Evolutionary conservation across 2,329 filamentous ascomycete species (phyloP).

Genomic region (Graphilbum sp.): DNA sequence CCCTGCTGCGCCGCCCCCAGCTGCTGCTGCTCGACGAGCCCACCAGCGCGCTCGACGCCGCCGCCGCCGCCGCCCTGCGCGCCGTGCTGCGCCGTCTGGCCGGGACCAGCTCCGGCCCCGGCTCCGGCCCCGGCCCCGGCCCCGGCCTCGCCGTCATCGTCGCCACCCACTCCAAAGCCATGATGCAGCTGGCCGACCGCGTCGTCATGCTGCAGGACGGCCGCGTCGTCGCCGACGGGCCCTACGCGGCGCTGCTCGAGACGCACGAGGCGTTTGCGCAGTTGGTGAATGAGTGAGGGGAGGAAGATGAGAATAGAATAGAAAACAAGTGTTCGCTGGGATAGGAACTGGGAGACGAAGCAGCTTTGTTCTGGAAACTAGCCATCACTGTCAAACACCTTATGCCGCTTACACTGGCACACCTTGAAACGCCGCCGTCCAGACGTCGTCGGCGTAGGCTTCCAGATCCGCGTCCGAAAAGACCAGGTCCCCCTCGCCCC

Average conservation of each 20-base stretch:
- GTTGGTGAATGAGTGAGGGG: conserved; percentile 17
- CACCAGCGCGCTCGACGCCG: conserved; percentile 61
- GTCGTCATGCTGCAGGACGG: conserved; percentile 58
- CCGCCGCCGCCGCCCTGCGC: conserved; percentile 48
- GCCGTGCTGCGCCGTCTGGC: conserved; percentile 12
- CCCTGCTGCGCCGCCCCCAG: conserved; percentile 52
- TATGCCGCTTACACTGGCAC: no score
- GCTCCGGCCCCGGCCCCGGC: no score
- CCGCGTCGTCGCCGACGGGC: conserved; percentile 49
- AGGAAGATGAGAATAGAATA: no score
- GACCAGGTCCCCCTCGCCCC: no score
- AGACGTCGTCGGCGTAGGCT: no score
- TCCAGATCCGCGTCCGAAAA: no score
- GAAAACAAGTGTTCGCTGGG: no score
- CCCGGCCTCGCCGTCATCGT: conserved; percentile 45
- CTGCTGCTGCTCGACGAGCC: conserved; percentile 77
- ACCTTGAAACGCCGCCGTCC: no score
- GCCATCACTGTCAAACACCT: no score
- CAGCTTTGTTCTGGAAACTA: no score
- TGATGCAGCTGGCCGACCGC: conserved; percentile 69
- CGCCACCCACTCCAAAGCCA: conserved; percentile 66
- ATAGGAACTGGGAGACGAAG: no score
- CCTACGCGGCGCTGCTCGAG: conserved; percentile 39
- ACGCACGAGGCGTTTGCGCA: conserved; percentile 27
- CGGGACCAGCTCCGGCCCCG: background rate